A percentile compares a stretch with the other conserved stretches of the same genome.
Conservation (phyloP, 192 early-diverging fungal genomes). For the Coemansia sp. region DNA sequence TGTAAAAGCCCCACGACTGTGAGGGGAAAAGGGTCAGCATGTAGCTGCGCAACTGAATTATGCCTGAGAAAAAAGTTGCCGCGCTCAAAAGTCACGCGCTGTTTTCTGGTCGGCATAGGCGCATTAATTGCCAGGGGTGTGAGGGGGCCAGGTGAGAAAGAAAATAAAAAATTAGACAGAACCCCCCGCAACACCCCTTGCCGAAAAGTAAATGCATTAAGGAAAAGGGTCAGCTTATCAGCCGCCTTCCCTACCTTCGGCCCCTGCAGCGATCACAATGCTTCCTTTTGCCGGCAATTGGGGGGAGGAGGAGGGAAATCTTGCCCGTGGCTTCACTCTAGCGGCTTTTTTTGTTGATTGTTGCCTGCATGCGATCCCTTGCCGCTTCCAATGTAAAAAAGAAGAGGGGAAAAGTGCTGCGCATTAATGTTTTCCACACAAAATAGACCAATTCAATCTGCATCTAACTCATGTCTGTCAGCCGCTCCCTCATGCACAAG, state of each 20-base stretch:
- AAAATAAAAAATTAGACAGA: background rate
- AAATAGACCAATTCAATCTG: background rate
- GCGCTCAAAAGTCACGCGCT: background rate
- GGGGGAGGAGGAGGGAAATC: background rate
- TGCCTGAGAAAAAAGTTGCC: background rate
- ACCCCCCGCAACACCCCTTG: background rate
- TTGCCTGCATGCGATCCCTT: slow-evolving; percentile 6
- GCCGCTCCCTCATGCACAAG: background rate
- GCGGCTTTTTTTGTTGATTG: background rate
- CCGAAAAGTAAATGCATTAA: background rate
- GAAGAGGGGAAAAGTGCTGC: background rate
- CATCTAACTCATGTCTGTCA: too few species aligned
- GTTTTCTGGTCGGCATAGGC: background rate
- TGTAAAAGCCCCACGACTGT: background rate
- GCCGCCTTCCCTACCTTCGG: background rate
- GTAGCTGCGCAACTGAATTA: background rate
- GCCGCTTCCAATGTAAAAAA: background rate
- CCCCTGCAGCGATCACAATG: slow-evolving; percentile 11
- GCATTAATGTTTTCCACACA: background rate
- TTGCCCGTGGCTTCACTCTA: background rate
- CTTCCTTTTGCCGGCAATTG: background rate
- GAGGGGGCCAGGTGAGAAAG: background rate
- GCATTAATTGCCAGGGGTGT: slow-evolving; percentile 3
- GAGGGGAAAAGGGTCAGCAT: background rate
- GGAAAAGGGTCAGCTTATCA: background rate